A percentile compares a stretch with the other conserved stretches of the same genome.
These are phyloP conservation scores for Tricholomella constricta DNA, from an alignment of 768 basidiomycete species.

Conservation along the genomic window DNA sequence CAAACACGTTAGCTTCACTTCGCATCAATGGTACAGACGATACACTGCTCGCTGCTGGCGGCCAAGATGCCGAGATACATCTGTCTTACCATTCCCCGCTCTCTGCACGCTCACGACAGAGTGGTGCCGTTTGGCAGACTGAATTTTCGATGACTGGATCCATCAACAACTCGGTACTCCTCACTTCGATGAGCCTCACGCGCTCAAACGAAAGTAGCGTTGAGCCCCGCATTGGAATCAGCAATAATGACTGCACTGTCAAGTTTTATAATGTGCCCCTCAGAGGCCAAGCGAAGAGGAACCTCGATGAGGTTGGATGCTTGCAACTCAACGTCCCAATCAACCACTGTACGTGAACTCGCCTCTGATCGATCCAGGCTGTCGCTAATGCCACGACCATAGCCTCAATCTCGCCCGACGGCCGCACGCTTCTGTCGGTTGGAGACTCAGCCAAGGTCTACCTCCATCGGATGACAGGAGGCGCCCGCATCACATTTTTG, in stretches of 20 bases:
- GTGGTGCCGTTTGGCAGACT: conserved; percentile 53
- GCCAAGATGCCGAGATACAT: conserved; percentile 72
- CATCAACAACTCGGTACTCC: conserved; percentile 84
- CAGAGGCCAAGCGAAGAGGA: conserved; percentile 42
- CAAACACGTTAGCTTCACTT: conserved; percentile 66
- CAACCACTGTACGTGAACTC: conserved; percentile 68
- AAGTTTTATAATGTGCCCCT: conserved; percentile 78
- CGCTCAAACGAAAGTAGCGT: conserved; percentile 62
- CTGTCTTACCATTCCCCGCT: conserved; percentile 50
- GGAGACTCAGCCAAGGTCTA: conserved; percentile 89
- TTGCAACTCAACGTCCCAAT: conserved; percentile 68
- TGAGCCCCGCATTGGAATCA: conserved; percentile 78
- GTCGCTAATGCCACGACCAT: conserved; percentile 5
- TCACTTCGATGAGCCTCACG: conserved; percentile 59
- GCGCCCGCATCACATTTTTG: conserved; percentile 58
- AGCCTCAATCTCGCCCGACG: conserved; percentile 92
- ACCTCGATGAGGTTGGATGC: conserved; percentile 51
- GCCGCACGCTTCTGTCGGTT: conserved; percentile 82
- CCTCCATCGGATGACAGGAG: conserved; percentile 76
- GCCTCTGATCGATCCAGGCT: neutral
- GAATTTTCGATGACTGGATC: conserved; percentile 58
- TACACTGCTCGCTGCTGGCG: conserved; percentile 74
- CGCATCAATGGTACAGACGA: conserved; percentile 50
- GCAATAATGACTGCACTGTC: conserved; percentile 84
- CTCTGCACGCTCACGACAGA: conserved; percentile 24